Base-by-base conservation (phyloP, 495 filamentous ascomycete genomes). In the Platismatia glauca region DNA sequence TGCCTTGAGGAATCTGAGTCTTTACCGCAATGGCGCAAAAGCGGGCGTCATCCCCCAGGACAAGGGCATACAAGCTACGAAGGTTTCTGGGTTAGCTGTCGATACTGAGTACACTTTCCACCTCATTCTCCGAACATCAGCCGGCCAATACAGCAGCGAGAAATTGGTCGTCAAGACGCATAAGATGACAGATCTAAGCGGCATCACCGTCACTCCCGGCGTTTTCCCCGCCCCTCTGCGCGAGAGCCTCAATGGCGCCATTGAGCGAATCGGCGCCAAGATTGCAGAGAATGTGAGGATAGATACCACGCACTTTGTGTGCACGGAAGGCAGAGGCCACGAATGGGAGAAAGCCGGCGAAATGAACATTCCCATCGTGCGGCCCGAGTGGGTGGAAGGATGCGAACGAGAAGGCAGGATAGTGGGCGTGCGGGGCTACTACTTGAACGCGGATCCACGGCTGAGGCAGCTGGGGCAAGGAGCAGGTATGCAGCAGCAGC, bases 301-400 rank as follows among this genome's bases (percentile, higher is more conserved):
- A 64, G 94, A 99, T 69, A 99, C 94, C 5, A 99, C 94, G 20
- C 94, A 99, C 74, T 99, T 97, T 72, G 92, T 99, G 57, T 97
- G 93, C 66, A 93, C 89, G n/a, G 95, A 99, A 71, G 93, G 93
- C 3, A 78, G 91, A 22, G 94, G 94, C 12, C 80, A 87, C 53
- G 79, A 84, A 29, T 99, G 95, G 95, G 95, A 97, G 75, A 91
- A 90, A 73, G 94, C 95, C 18, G 86, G 90, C 44, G 93, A 97
- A 76, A 94, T 94, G 85, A 99, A 97, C 75, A 95, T 99, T 55
- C 94, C 94, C 9, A 90, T 97, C 15, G 95, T 99, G n/a, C 81
- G 91, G 64, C 95, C 95, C 24, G 95, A 97, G 73, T 99, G 94
- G 94, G 82, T 99, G 27, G 86, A 93, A 62, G 91, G 89, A 15